Conservation (phyloP, 768 basidiomycete species). For the Mycena galopus region DNA sequence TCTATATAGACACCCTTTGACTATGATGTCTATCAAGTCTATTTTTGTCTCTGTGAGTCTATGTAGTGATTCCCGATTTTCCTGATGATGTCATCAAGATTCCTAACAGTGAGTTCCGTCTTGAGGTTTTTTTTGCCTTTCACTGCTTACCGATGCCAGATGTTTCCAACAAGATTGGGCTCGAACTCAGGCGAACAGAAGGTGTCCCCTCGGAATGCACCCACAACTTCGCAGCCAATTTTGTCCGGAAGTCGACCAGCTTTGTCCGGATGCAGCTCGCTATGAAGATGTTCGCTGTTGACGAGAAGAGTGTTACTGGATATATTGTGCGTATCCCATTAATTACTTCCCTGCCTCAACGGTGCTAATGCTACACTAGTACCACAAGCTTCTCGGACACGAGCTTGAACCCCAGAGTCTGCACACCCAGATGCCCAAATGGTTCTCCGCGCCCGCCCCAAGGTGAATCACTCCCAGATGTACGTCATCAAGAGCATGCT, state of each 20-base stretch:
- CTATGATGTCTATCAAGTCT: neutral
- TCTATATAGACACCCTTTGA: too few relatives aligned
- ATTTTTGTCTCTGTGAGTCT: neutral
- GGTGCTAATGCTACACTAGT: conserved; percentile 60
- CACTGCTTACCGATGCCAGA: conserved; percentile 64
- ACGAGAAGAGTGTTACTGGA: conserved; percentile 99
- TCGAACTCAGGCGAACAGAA: conserved; percentile 91
- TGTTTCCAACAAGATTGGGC: conserved; percentile 96
- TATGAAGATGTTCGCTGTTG: conserved; percentile 99
- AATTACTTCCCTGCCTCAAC: conserved; percentile 10
- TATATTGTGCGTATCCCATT: conserved; percentile 81
- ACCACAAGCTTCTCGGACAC: conserved; percentile 98
- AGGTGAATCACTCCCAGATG: conserved; percentile 99
- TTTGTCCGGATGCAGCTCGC: conserved; percentile 99
- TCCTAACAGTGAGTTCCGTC: conserved; percentile 89
- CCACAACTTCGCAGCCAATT: conserved; percentile 97
- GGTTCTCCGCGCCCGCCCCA: conserved; percentile 97
- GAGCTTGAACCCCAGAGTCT: conserved; percentile 95
- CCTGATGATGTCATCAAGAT: conserved; percentile 99
- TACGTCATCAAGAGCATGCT: conserved; percentile 99
- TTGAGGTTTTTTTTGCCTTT: neutral
- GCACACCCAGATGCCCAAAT: conserved; percentile 94
- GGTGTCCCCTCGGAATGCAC: conserved; percentile 95
- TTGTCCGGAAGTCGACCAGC: conserved; percentile 99
- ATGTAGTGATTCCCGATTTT: too few relatives aligned